Percentiles rank a stretch among this genome's conserved stretches.
Evolutionary conservation across 306 rosid species (phyloP).

Genomic region (Mimosa bimucronata): DNA sequence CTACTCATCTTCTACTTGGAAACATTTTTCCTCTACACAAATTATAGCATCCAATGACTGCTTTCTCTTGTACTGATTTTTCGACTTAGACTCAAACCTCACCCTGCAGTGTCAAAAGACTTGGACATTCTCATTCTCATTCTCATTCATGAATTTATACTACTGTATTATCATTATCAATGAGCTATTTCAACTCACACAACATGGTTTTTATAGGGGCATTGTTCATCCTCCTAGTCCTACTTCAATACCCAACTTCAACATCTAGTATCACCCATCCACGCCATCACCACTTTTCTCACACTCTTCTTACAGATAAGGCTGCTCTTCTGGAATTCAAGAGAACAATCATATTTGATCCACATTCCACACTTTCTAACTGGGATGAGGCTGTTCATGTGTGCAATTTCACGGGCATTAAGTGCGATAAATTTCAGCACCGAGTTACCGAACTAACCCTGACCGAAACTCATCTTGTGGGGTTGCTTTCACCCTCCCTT

Average conservation of each 20-base stretch:
- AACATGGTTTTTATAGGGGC: slow-evolving; percentile 47
- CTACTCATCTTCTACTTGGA: slow-evolving; percentile 38
- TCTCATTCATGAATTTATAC: not conserved
- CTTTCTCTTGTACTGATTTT: slow-evolving; percentile 3
- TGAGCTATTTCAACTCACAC: not conserved
- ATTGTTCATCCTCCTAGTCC: slow-evolving; percentile 44
- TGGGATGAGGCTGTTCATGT: slow-evolving; percentile 59
- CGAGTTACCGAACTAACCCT: slow-evolving; percentile 51
- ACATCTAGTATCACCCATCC: slow-evolving; percentile 31
- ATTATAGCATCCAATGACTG: slow-evolving; percentile 19
- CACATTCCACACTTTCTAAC: slow-evolving; percentile 51
- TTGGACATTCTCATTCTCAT: not conserved
- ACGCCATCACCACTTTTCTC: slow-evolving; percentile 43
- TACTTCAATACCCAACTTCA: slow-evolving; percentile 47
- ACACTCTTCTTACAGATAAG: slow-evolving; percentile 53
- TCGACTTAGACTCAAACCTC: slow-evolving; percentile 13
- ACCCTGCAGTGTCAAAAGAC: not conserved
- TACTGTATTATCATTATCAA: not conserved
- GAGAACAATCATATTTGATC: slow-evolving; percentile 49
- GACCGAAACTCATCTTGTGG: slow-evolving; percentile 44
- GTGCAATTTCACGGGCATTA: slow-evolving; percentile 62
- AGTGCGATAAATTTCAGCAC: slow-evolving; percentile 46
- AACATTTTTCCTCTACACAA: slow-evolving; percentile 19
- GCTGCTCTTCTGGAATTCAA: slow-evolving; percentile 62
- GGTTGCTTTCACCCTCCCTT: slow-evolving; percentile 58